phyloP scores from a whole-genome alignment of 164 flowering plant species.

The Macadamia integrifolia region DNA sequence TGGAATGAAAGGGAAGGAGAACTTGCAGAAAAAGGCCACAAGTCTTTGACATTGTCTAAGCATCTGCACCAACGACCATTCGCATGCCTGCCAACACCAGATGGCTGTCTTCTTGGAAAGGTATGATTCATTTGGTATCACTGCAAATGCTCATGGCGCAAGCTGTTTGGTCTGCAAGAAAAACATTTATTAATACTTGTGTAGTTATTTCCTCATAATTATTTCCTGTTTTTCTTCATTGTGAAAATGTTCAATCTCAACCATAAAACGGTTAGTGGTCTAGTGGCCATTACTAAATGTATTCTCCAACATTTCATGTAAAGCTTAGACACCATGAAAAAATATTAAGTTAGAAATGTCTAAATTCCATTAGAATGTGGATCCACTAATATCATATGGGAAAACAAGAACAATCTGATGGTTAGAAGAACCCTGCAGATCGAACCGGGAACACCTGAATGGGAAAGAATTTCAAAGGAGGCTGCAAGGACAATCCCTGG shows the following conservation, averaged over 20 bases:
- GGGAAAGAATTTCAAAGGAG: constrained; percentile 79
- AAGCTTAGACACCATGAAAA: no score
- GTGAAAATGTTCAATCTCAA: background rate
- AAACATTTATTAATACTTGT: background rate
- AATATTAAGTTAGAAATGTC: no score
- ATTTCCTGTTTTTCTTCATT: no score
- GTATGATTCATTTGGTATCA: constrained; percentile 23
- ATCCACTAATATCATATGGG: no score
- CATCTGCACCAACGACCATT: constrained; percentile 80
- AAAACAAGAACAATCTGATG: background rate
- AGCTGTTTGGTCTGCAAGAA: background rate
- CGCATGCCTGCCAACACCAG: constrained; percentile 78
- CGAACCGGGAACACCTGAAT: constrained; percentile 53
- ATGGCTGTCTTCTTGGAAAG: constrained; percentile 80
- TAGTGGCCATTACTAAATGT: no score
- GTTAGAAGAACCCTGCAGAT: constrained; percentile 36
- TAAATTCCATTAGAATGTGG: background rate
- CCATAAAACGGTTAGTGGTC: background rate
- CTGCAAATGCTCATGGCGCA: background rate
- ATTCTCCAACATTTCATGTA: no score
- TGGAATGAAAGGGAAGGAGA: constrained; percentile 85
- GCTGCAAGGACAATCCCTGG: constrained; percentile 97
- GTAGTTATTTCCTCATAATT: background rate
- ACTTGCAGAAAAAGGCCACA: constrained; percentile 64
- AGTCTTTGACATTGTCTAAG: constrained; percentile 64